Percentiles rank a stretch among this genome's conserved stretches.
Conservation (phyloP, 2,329 filamentous ascomycete genomes). For the Paraphaeosphaeria minitans region DNA sequence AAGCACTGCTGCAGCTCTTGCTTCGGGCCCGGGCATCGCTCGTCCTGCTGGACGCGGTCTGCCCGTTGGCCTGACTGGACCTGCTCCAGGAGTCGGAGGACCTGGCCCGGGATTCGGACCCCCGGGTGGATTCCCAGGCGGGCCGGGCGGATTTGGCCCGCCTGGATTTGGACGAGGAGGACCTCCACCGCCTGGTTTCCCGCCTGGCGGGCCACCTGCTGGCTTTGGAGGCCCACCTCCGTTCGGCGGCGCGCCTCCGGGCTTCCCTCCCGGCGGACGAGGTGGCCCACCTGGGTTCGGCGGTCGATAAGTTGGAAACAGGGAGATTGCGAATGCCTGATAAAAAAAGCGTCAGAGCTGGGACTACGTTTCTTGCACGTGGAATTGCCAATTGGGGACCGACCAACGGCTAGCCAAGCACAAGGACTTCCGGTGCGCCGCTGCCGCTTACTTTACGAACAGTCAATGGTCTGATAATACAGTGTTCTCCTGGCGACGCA, state of each 20-base stretch:
- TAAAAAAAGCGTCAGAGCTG: not conserved
- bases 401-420: not conserved
- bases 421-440: not conserved
- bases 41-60: slow-evolving; percentile 86
- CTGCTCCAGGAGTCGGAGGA: slow-evolving; percentile 84
- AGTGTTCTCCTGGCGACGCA: not conserved
- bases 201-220: slow-evolving; percentile 60
- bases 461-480: not conserved
- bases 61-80: slow-evolving; percentile 83
- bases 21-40: slow-evolving; percentile 85
- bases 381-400: not conserved
- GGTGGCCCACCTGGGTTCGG: slow-evolving; percentile 38
- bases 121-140: slow-evolving; percentile 59
- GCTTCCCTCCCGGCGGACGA: slow-evolving; percentile 26
- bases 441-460: not conserved
- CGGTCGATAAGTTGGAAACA: slow-evolving; percentile 24
- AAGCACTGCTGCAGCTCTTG: slow-evolving; percentile 64
- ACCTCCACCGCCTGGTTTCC: slow-evolving; percentile 48
- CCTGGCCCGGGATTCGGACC: slow-evolving; percentile 67
- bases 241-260: slow-evolving; percentile 23
- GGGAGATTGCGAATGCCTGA: not conserved
- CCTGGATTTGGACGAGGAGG: slow-evolving; percentile 45
- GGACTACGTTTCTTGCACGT: not conserved
- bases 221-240: slow-evolving; percentile 27
- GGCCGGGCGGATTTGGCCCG: slow-evolving; percentile 45